These are phyloP conservation scores for Parastagonospora avenae DNA, from an alignment of 2,329 filamentous ascomycete genomes.

Conservation along the genomic window DNA sequence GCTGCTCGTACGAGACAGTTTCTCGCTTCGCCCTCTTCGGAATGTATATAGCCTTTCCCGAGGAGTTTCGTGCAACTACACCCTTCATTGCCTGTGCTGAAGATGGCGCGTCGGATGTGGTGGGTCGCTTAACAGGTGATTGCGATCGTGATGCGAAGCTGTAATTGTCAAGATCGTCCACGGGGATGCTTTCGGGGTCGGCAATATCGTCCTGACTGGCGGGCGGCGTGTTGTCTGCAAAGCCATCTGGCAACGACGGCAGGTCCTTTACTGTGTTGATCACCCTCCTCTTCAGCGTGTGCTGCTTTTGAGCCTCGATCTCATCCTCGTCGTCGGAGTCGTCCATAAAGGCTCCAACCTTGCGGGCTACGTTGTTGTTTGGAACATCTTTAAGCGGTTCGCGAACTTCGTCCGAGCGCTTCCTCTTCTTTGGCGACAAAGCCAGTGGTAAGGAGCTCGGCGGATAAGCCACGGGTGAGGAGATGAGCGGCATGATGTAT, in stretches of 20 bases:
- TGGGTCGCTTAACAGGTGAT: slow-evolving; percentile 28
- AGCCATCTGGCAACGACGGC: slow-evolving; percentile 24
- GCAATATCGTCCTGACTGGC: slow-evolving; percentile 39
- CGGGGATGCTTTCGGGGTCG: slow-evolving; percentile 35
- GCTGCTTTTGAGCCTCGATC: slow-evolving; percentile 47
- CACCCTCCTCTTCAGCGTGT: slow-evolving; percentile 41
- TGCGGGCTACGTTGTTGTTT: slow-evolving; percentile 42
- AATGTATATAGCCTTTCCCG: slow-evolving; percentile 63
- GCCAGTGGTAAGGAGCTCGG: slow-evolving; percentile 52
- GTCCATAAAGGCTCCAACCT: slow-evolving; percentile 45
- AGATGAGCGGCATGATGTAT: slow-evolving; percentile 65
- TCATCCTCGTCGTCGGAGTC: slow-evolving; percentile 51
- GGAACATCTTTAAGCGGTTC: slow-evolving; percentile 42
- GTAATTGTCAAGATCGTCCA: slow-evolving; percentile 36
- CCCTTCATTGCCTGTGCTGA: slow-evolving; percentile 26
- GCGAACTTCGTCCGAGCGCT: slow-evolving; percentile 33
- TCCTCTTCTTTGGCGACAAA: slow-evolving; percentile 47
- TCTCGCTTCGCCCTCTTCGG: slow-evolving; percentile 57
- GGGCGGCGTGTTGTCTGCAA: slow-evolving; percentile 39
- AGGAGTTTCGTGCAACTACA: slow-evolving; percentile 52
- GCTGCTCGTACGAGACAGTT: slow-evolving; percentile 65
- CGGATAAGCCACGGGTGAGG: slow-evolving; percentile 64
- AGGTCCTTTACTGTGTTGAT: slow-evolving; percentile 36
- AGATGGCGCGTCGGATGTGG: slow-evolving; percentile 13
- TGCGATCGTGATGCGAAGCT: slow-evolving; percentile 30